Evolutionary conservation across 176 grass and related monocot genomes (phyloP), one percentile per base, ranked within the genome.

Genomic region (Typha latifolia): DNA sequence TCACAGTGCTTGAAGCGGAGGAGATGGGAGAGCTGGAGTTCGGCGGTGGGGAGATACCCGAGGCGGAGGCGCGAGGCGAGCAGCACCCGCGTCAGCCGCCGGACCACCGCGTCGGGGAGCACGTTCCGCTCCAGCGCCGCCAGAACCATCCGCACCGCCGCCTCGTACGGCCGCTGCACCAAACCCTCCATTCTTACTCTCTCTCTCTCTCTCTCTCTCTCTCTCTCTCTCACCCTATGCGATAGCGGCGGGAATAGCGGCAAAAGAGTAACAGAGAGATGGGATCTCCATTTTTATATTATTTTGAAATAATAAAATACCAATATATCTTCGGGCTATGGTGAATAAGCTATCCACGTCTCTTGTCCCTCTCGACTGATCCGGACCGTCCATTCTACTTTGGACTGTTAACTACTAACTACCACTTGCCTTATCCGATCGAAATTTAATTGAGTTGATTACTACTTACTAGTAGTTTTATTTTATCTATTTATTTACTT

Each of bases 51-150:
- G 61, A 86, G 92, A 62, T 89, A 91, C 51, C 82, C 74, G 15
- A 70, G 74, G 59, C 93, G 85, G 75, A 97, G 88, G 71, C 93
- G 93, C 69, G 79, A 69, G 50, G 93, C 80, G 51, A 97, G 93
- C 22, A 97, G 88, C 49, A 86, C 49, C 62, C 79, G 81, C 69
- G 93, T 91, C 4, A 97, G 88, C 12, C 88, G 66, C 21, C 93
- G 69, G 53, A 87, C 80, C 24, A 89, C 66, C 12, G 81, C 80
- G 75, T 97, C 93, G 2, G 93, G 93, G 16, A 97, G 73, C 66
- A 90, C 32, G 80, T 92, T 91, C 66, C 88, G 83, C 88, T 97
- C 93, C 72, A 97, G 69, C 34, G 75, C 80, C 66, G 59, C 85
- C 66, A 96, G 65, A 49, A 74, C 85, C 15, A 76, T 49, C 18